A percentile compares a stretch with the other conserved stretches of the same genome.
Conservation (phyloP, 2,329 filamentous ascomycete genomes). For the Hypoxylon sp. region DNA sequence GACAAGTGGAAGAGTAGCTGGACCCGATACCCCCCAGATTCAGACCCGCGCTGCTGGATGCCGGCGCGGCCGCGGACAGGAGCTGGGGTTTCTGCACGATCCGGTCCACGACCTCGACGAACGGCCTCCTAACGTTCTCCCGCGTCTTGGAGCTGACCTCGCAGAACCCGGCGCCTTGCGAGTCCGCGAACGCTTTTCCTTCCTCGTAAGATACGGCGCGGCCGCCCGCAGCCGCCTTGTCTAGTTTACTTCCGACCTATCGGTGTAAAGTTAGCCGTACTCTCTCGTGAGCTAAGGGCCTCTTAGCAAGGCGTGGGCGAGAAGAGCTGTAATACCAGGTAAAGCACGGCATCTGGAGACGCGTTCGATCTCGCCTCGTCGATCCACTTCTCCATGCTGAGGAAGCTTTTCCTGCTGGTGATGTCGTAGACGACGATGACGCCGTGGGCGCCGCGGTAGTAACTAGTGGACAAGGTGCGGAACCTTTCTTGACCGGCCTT, state of each 20-base stretch:
- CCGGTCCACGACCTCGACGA: constrained; percentile 64
- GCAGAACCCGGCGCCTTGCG: constrained; percentile 62
- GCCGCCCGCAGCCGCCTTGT: constrained; percentile 56
- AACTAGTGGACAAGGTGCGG: constrained; percentile 63
- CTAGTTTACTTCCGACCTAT: constrained; percentile 64
- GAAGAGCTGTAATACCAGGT: constrained; percentile 54
- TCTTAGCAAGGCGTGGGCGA: neutral
- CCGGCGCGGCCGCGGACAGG: constrained; percentile 49
- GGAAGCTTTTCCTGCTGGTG: constrained; percentile 62
- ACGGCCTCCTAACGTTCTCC: constrained; percentile 64
- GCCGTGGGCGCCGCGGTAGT: constrained; percentile 64
- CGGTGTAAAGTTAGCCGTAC: constrained; percentile 18
- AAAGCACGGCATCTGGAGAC: constrained; percentile 61
- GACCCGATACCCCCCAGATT: constrained; percentile 47
- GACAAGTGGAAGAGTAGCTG: constrained; percentile 47
- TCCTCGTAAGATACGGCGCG: constrained; percentile 62
- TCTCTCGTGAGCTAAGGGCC: neutral
- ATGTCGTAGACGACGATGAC: constrained; percentile 65
- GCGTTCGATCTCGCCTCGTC: constrained; percentile 65
- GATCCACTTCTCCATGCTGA: constrained; percentile 66
- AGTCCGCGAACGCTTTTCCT: constrained; percentile 60
- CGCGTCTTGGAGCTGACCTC: constrained; percentile 67
- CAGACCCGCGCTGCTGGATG: constrained; percentile 47
- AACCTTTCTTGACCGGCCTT: constrained; percentile 63
- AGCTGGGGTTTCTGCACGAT: constrained; percentile 62